Conservation (phyloP, 768 basidiomycete species). For the Leccinum fibrillosum region DNA sequence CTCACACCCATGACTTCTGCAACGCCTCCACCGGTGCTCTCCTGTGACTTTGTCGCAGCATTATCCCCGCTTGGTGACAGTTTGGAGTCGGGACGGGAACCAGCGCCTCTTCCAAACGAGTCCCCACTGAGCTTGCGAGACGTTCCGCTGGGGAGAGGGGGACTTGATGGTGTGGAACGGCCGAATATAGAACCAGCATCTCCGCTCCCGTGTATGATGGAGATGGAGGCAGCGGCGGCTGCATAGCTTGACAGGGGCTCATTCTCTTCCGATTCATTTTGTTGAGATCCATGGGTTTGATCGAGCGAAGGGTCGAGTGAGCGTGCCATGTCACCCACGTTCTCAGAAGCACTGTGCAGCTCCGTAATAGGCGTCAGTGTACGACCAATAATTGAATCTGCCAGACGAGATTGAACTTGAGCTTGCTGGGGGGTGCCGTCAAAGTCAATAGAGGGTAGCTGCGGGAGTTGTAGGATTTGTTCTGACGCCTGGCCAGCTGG, state of each 20-base stretch:
- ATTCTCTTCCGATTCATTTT: slow-evolving; percentile 26
- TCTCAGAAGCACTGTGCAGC: slow-evolving; percentile 32
- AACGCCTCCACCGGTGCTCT: slow-evolving; percentile 13
- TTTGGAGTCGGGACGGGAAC: slow-evolving; percentile 41
- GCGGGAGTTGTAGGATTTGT: slow-evolving; percentile 31
- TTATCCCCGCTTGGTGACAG: slow-evolving; percentile 29
- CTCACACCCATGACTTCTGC: slow-evolving; percentile 30
- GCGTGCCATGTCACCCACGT: slow-evolving; percentile 18
- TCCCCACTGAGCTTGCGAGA: slow-evolving; percentile 35
- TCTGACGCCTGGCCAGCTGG: slow-evolving; percentile 9
- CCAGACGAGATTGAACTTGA: slow-evolving; percentile 12
- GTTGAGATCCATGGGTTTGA: slow-evolving; percentile 13
- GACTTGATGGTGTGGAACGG: slow-evolving; percentile 22
- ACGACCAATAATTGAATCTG: slow-evolving; percentile 27
- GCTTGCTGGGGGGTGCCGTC: slow-evolving; percentile 23
- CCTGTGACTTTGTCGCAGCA: slow-evolving; percentile 16
- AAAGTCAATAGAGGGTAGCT: slow-evolving; percentile 62
- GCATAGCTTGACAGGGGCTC: slow-evolving; percentile 18
- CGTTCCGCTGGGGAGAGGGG: slow-evolving; percentile 22
- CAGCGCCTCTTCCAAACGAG: slow-evolving; percentile 26
- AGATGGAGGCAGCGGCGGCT: slow-evolving; percentile 15
- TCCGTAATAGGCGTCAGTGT: slow-evolving; percentile 70
- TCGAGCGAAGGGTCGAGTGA: slow-evolving; percentile 17
- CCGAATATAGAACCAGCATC: slow-evolving; percentile 16
- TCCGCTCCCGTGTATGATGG: slow-evolving; percentile 20